These are phyloP conservation scores for Coemansia sp. DNA, from an alignment of 192 early-diverging fungal species.

Conservation along the genomic window DNA sequence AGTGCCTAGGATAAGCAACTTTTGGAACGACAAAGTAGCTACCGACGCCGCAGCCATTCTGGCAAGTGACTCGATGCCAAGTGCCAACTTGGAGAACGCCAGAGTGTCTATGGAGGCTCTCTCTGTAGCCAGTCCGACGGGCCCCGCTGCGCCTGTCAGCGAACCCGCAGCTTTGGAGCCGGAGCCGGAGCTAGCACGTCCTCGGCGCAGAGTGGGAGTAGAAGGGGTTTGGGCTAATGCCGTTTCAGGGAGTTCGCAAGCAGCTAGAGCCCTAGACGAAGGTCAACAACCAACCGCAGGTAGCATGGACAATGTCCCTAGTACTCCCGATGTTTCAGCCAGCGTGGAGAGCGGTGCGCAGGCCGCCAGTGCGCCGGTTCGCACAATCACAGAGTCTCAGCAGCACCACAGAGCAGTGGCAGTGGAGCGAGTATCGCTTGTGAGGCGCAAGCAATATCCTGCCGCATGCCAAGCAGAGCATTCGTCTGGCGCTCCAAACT, in stretches of 20 bases:
- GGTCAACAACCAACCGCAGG: too few species aligned
- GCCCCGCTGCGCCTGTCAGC: background rate
- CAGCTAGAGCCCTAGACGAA: background rate
- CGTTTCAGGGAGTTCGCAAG: background rate
- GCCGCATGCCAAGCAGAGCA: background rate
- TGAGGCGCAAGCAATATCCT: background rate
- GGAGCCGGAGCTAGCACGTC: background rate
- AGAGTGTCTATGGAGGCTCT: background rate
- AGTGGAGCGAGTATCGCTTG: background rate
- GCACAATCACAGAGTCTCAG: background rate
- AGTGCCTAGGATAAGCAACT: slow-evolving; percentile 16
- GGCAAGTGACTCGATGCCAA: background rate
- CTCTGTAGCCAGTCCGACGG: background rate
- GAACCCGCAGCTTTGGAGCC: background rate
- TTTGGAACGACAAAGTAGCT: slow-evolving; percentile 16
- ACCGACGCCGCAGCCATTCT: background rate
- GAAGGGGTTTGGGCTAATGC: slow-evolving; percentile 20
- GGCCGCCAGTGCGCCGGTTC: background rate
- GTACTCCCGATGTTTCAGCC: background rate
- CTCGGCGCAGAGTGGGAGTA: slow-evolving; percentile 7
- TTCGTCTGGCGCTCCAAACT: slow-evolving; percentile 18
- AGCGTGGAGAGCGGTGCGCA: background rate
- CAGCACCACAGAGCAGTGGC: background rate
- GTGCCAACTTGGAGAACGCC: background rate
- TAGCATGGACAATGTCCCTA: too few species aligned